phyloP scores from a whole-genome alignment of 2,329 filamentous ascomycete genomes.

The Tolypocladium capitatum region DNA sequence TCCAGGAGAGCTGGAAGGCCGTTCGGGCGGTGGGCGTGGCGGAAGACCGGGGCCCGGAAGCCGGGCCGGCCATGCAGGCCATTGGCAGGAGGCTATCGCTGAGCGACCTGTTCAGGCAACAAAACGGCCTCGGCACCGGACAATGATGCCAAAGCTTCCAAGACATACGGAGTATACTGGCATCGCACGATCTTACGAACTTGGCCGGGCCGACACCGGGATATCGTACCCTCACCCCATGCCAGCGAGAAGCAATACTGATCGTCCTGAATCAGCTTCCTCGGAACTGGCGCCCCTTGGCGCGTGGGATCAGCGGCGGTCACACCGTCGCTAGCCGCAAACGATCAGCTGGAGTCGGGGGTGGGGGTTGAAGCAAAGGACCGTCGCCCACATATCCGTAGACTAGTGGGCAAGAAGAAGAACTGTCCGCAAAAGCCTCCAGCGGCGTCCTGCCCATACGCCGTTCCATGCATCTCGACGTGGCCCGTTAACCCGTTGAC shows the following conservation, averaged over 20 bases:
- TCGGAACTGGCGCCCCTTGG: not conserved
- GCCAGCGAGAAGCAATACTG: not conserved
- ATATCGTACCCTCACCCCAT: not conserved
- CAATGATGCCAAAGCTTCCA: too few species aligned
- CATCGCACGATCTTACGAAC: not conserved
- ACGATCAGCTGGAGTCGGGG: not conserved
- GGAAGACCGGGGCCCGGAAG: conserved; percentile 17
- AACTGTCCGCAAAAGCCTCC: not conserved
- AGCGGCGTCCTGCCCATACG: not conserved
- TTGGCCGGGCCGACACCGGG: not conserved
- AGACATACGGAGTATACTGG: too few species aligned
- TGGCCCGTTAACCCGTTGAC: not conserved
- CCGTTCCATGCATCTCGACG: not conserved
- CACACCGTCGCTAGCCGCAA: not conserved
- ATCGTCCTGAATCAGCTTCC: not conserved
- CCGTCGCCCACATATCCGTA: not conserved
- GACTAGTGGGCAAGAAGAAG: not conserved
- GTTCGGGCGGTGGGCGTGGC: conserved; percentile 17
- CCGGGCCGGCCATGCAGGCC: conserved; percentile 29
- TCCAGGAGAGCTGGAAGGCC: conserved; percentile 29
- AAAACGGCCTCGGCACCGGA: conserved; percentile 10
- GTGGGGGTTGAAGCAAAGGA: not conserved
- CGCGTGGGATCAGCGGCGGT: not conserved
- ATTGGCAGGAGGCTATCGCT: conserved; percentile 30
- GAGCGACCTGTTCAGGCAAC: conserved; percentile 29